Conservation (phyloP, 305 asterid species). For the Vinca major region DNA sequence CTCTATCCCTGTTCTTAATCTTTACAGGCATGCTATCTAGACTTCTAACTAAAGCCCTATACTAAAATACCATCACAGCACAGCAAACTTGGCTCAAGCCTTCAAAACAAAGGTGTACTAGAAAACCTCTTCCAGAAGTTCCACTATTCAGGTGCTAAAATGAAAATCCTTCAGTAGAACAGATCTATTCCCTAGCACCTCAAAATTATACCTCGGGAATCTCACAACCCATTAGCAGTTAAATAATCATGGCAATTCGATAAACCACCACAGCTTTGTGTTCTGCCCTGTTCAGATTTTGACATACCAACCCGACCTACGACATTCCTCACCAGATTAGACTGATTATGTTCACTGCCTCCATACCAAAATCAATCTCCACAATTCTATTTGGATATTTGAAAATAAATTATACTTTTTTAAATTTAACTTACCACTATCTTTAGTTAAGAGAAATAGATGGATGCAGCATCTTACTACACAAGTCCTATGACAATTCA, state of each 20-base stretch:
- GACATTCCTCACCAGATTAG: background rate
- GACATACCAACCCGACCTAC: too few species aligned
- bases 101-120: background rate
- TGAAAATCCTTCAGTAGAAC: background rate
- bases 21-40: background rate
- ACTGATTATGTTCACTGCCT: background rate
- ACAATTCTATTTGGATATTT: background rate
- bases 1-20: background rate
- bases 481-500: background rate
- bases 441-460: background rate
- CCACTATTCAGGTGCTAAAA: background rate
- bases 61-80: background rate
- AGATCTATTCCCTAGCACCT: background rate
- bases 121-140: background rate
- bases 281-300: background rate
- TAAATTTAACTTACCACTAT: background rate
- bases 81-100: background rate
- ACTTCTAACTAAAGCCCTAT: background rate
- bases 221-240: background rate
- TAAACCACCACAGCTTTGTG: background rate
- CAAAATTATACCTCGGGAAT: background rate
- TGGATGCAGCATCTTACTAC: background rate
- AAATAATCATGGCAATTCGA: background rate
- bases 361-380: background rate
- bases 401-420: background rate